Conservation (phyloP, 768 basidiomycete species). For the Boletus sp. region DNA sequence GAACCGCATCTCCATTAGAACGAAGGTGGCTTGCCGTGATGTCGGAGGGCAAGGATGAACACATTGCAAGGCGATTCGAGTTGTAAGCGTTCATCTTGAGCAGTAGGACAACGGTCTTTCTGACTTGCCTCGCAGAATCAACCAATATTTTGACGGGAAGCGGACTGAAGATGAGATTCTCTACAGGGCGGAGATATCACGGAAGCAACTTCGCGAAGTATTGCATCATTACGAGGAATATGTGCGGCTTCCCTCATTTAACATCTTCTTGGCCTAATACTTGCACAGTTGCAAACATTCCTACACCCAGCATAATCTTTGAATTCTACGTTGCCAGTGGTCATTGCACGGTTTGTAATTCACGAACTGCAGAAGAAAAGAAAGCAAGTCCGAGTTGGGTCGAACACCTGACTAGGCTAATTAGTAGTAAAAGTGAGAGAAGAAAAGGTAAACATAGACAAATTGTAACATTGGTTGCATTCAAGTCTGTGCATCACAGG, state of each 20-base stretch:
- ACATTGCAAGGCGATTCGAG: conserved; percentile 72
- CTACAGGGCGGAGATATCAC: conserved; percentile 81
- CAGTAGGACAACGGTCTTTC: background rate
- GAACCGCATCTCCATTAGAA: conserved; percentile 74
- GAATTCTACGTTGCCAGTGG: background rate
- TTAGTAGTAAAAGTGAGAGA: too few species aligned
- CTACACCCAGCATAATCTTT: conserved; percentile 37
- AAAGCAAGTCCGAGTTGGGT: too few species aligned
- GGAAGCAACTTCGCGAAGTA: conserved; percentile 81
- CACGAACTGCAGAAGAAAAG: too few species aligned
- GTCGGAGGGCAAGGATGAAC: conserved; percentile 75
- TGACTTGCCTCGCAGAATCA: conserved; percentile 56
- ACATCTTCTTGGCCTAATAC: background rate
- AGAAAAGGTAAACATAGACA: too few species aligned
- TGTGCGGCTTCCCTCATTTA: conserved; percentile 44
- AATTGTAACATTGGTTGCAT: too few species aligned
- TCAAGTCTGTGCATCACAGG: too few species aligned
- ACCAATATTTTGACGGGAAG: conserved; percentile 92
- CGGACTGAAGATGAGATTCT: conserved; percentile 91
- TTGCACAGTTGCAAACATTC: conserved; percentile 43
- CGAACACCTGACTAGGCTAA: too few species aligned
- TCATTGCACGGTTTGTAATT: background rate
- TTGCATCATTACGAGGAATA: conserved; percentile 86
- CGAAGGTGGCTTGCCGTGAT: conserved; percentile 89
- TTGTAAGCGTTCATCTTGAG: conserved; percentile 46